Conservation (phyloP, 371 early-diverging fungal genomes). For the Mortierella sp. region DNA sequence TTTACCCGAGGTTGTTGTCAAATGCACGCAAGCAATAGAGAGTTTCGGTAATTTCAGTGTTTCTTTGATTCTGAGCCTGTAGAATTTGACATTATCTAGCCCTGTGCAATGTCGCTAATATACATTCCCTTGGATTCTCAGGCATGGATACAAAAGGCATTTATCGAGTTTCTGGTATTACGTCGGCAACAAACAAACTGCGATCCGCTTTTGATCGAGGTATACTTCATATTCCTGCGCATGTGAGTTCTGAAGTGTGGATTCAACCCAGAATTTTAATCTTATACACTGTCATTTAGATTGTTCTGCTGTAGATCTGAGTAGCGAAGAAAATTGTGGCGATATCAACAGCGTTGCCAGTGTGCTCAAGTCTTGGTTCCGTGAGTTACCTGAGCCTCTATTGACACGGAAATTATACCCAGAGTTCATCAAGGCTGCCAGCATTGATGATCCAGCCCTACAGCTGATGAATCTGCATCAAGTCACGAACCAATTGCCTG, state of each 20-base stretch:
- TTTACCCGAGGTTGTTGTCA: conserved; percentile 79
- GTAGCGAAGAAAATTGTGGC: conserved; percentile 64
- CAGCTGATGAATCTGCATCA: conserved; percentile 75
- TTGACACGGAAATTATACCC: conserved; percentile 75
- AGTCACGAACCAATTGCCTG: conserved; percentile 76
- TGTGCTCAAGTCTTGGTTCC: conserved; percentile 91
- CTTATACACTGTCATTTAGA: conserved; percentile 54
- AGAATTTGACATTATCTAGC: background rate
- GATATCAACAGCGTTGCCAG: conserved; percentile 88
- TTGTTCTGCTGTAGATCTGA: conserved; percentile 72
- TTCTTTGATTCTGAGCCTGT: background rate
- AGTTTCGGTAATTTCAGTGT: conserved; percentile 47
- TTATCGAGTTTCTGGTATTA: conserved; percentile 87
- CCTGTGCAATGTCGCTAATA: background rate
- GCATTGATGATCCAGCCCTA: conserved; percentile 72
- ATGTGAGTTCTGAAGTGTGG: background rate
- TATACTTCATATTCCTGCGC: conserved; percentile 26
- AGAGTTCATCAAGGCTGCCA: conserved; percentile 76
- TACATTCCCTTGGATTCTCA: conserved; percentile 2
- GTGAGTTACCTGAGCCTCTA: conserved; percentile 91
- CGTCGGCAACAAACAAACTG: conserved; percentile 75
- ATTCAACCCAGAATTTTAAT: background rate
- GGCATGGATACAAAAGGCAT: conserved; percentile 80
- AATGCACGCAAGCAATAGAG: conserved; percentile 86
- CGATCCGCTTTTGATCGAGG: conserved; percentile 79